Evolutionary conservation across 495 filamentous ascomycete species (phyloP).

Genomic region (Amphirosellinia nigrospora): DNA sequence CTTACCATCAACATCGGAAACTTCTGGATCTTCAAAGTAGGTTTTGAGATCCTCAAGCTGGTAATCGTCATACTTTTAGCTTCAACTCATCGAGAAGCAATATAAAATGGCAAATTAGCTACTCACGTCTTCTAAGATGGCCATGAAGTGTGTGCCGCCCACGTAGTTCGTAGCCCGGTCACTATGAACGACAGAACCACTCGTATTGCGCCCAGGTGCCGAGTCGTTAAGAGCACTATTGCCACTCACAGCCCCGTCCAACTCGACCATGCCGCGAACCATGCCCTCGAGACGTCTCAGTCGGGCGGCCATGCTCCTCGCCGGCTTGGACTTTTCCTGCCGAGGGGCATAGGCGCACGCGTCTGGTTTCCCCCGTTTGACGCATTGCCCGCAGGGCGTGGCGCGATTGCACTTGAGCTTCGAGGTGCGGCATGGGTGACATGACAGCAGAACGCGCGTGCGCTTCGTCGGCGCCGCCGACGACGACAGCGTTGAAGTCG

Average conservation of each 20-base stretch:
- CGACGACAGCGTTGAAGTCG: neutral
- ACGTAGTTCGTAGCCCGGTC: constrained; percentile 51
- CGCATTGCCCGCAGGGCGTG: constrained; percentile 48
- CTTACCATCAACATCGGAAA: constrained; percentile 35
- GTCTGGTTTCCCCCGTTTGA: constrained; percentile 48
- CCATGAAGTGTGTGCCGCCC: constrained; percentile 61
- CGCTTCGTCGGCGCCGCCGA: constrained; percentile 38
- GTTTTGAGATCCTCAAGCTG: constrained; percentile 54
- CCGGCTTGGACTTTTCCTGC: constrained; percentile 43
- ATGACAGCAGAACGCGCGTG: constrained; percentile 48
- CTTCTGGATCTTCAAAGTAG: constrained; percentile 49
- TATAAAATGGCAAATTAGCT: neutral
- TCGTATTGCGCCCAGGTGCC: constrained; percentile 26
- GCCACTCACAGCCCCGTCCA: constrained; percentile 35
- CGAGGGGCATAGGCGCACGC: constrained; percentile 55
- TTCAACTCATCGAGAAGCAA: constrained; percentile 7
- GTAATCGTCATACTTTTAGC: neutral
- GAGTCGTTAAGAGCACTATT: neutral
- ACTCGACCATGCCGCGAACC: constrained; percentile 55
- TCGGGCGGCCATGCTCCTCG: constrained; percentile 55
- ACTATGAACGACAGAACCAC: constrained; percentile 44
- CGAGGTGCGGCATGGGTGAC: constrained; percentile 47
- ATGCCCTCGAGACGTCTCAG: constrained; percentile 60
- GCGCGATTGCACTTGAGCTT: constrained; percentile 51
- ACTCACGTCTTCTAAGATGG: constrained; percentile 60